A percentile compares a stretch with the other conserved stretches of the same genome.
phyloP scores from a whole-genome alignment of 2,329 filamentous ascomycete species.

The Magnaporthiopsis incrustans region DNA sequence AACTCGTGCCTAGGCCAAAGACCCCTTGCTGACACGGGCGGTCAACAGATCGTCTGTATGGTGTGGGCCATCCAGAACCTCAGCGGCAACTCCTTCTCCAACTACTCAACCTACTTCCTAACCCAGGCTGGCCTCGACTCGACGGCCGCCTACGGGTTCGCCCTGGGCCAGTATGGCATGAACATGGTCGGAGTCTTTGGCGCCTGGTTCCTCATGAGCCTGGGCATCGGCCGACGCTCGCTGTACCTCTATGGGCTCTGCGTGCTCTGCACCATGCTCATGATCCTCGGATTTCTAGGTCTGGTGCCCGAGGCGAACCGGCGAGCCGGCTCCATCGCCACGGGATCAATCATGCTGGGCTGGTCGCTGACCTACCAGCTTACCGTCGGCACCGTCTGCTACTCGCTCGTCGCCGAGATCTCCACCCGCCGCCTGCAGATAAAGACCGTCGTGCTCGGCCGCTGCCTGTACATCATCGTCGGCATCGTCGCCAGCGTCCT shows the following conservation, averaged over 20 bases:
- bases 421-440: slow-evolving; percentile 78
- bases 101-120: slow-evolving; percentile 58
- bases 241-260: slow-evolving; percentile 71
- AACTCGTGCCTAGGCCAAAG: no score
- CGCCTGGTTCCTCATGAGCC: slow-evolving; percentile 71
- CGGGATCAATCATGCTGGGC: slow-evolving; percentile 75
- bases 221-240: slow-evolving; percentile 61
- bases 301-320: slow-evolving; percentile 56
- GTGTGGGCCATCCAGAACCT: slow-evolving; percentile 57
- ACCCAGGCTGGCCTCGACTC: slow-evolving; percentile 49
- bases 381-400: slow-evolving; percentile 82
- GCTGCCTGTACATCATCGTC: slow-evolving; percentile 74
- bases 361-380: slow-evolving; percentile 82
- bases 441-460: slow-evolving; percentile 83
- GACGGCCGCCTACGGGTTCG: slow-evolving; percentile 47
- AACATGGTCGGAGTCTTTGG: slow-evolving; percentile 77
- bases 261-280: slow-evolving; percentile 65
- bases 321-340: slow-evolving; percentile 60
- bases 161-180: slow-evolving; percentile 58
- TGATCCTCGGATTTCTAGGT: slow-evolving; percentile 78
- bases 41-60: slow-evolving; percentile 48
- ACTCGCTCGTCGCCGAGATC: slow-evolving; percentile 79
- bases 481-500: slow-evolving; percentile 74
- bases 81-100: slow-evolving; percentile 56
- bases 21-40: background rate